Conservation (phyloP, 805 yeast species). For the Ascoidea rubescens region DNA sequence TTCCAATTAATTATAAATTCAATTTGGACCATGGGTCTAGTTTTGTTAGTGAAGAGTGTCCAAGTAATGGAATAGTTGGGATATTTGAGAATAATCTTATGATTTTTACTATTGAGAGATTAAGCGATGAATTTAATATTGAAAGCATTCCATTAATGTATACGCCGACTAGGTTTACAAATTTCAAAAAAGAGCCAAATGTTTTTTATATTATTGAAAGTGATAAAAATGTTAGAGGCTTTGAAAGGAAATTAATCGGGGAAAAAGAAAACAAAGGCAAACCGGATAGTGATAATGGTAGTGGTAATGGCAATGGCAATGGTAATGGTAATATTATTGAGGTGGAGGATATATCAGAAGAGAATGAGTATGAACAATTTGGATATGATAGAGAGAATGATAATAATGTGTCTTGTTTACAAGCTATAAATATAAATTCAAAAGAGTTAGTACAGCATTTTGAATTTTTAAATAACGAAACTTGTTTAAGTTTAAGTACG, state of each 20-base stretch:
- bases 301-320: no score
- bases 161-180: constrained; percentile 33
- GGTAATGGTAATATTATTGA: neutral
- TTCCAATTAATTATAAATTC: constrained; percentile 6
- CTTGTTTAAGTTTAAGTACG: neutral
- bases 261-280: constrained; percentile 8
- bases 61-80: constrained; percentile 46
- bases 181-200: constrained; percentile 12
- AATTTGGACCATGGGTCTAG: constrained; percentile 30
- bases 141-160: constrained; percentile 31
- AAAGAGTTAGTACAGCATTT: neutral
- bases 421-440: constrained; percentile 25
- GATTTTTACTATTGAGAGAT: constrained; percentile 39
- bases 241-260: constrained; percentile 4
- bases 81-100: constrained; percentile 35
- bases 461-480: neutral
- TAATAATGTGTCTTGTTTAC: constrained; percentile 40
- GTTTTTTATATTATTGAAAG: constrained; percentile 30
- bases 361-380: constrained; percentile 28
- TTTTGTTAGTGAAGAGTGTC: constrained; percentile 49
- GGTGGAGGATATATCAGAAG: constrained; percentile 13
- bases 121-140: constrained; percentile 18
- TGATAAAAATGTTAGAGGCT: constrained; percentile 21
- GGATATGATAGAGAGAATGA: constrained; percentile 22
- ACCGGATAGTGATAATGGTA: constrained; percentile 7